These are phyloP conservation scores for Auriscalpium vulgare DNA, from an alignment of 768 basidiomycete species.

Conservation along the genomic window DNA sequence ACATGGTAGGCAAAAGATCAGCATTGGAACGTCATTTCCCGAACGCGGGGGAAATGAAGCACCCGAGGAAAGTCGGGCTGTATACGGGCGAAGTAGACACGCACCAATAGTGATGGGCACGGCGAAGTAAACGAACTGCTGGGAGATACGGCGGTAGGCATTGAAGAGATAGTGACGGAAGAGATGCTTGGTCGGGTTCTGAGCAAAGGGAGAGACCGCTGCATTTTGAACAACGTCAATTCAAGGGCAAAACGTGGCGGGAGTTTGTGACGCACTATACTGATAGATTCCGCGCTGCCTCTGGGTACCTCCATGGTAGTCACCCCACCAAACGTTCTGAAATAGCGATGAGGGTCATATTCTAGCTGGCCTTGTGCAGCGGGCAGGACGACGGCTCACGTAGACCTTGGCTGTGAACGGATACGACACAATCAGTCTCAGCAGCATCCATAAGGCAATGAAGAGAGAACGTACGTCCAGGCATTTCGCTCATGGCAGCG, in stretches of 20 bases:
- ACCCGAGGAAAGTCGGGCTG: not conserved
- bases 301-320: slow-evolving; percentile 45
- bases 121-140: slow-evolving; percentile 67
- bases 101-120: slow-evolving; percentile 67
- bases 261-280: slow-evolving; percentile 54
- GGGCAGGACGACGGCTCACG: slow-evolving; percentile 38
- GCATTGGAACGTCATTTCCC: too few species aligned
- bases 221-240: not conserved
- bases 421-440: slow-evolving; percentile 1
- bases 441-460: not conserved
- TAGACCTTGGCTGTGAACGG: slow-evolving; percentile 56
- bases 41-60: too few species aligned
- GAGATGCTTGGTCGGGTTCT: slow-evolving; percentile 59
- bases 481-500: slow-evolving; percentile 63
- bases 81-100: slow-evolving; percentile 22
- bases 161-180: slow-evolving; percentile 74
- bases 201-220: slow-evolving; percentile 78
- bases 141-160: slow-evolving; percentile 64
- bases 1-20: too few species aligned
- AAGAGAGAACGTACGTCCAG: slow-evolving; percentile 44
- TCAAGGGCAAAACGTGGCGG: not conserved
- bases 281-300: slow-evolving; percentile 59
- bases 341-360: not conserved
- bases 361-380: not conserved
- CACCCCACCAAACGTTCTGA: slow-evolving; percentile 88